Base-by-base conservation (phyloP, 441 rosid species). In the Euphorbia schlechtendalii region DNA sequence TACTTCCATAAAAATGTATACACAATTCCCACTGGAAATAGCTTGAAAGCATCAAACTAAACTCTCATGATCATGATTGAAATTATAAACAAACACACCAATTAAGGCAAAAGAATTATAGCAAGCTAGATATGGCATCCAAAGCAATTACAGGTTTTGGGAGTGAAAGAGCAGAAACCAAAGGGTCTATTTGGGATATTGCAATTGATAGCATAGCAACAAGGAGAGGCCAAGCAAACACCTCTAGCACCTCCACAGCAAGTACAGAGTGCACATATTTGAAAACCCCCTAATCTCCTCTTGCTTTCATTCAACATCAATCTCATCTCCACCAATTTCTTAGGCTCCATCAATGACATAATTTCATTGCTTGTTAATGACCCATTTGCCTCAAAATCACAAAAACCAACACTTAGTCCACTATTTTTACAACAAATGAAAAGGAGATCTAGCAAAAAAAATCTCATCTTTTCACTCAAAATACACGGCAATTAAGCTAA, bases 201-300 rank as follows among this genome's bases (percentile, higher is more conserved):
- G 90, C 99, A 94, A 56, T 90, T 90, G 80, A 94, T 90, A 36
- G 97, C 97, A 79, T 79, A 94, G 81, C 99, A 94, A 76, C 99
- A 94, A 51, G 97, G 96, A 41, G 96, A 86, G 13, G 93, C 87
- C 74, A 94, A 72, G 69, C 99, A 94, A 64, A 82, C 60, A 12
- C 96, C 87, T 67, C 74, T 87, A 65, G 95, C 79, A 69, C 97
- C 96, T 49, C 96, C 97, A 69, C 99, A 94, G 80, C 99, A 94
- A 63, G 97, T 94, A 74, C 99, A 94, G 21, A 86, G 79, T 53
- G 93, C 95, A 78, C 99, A 94, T 74, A 89, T 87, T 82, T 80
- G 96, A 70, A 90, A 94, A 65, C 97, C 87, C 18, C 87, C 81
- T 36, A 90, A 82, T 77, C 70, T 94, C 73, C 80, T 90, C 71